Base-by-base conservation (phyloP, 257 asterid genomes). In the Phtheirospermum japonicum region DNA sequence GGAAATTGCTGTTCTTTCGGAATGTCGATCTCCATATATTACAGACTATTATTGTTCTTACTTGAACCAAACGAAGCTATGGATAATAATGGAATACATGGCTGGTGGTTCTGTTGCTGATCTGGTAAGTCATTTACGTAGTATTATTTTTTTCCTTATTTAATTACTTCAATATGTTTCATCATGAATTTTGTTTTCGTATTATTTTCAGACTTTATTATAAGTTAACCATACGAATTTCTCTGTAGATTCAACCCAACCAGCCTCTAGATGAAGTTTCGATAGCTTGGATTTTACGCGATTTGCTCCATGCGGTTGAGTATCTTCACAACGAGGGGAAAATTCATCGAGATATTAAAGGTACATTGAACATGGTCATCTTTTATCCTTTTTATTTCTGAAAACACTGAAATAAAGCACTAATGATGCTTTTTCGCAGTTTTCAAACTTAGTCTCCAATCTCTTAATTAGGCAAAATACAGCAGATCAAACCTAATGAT, bases 61-160 rank as follows among this genome's bases (percentile, higher is more conserved):
- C 75, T 80, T 93, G 74, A 69, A 80, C 71, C 90, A 89, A 72
- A 93, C 99, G 2, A 93, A 89, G 78, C 83, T 93, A 52, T 89
- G 97, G 99, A 89, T 93, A 75, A 82, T 93, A 75, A 89, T 93
- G 99, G 99, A 93, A 75, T 93, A 85, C 90, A 93, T 93, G 99
- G 97, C 97, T 76, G 99, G 99, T 68, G 99, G 99, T 64, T 93
- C 99, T 74, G 99, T 93, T 65, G 97, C 99, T 64, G 99, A 93
- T 77, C 76, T 93, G 81, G 99, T 93, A 79, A 73, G 80, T 74
- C 60, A 33, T 67, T 64, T 52, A 50, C 33, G 48, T 46, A 67
- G 66, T 63, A 55, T 71, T 73, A 33, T 78, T n/a, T 17, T 14
- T 43, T 42, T 56, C 10, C 49, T 19, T 61, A 13, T 39, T 52